Evolutionary conservation across 1,139 yeast species (phyloP).

Genomic region (Zygoascus meyerae): DNA sequence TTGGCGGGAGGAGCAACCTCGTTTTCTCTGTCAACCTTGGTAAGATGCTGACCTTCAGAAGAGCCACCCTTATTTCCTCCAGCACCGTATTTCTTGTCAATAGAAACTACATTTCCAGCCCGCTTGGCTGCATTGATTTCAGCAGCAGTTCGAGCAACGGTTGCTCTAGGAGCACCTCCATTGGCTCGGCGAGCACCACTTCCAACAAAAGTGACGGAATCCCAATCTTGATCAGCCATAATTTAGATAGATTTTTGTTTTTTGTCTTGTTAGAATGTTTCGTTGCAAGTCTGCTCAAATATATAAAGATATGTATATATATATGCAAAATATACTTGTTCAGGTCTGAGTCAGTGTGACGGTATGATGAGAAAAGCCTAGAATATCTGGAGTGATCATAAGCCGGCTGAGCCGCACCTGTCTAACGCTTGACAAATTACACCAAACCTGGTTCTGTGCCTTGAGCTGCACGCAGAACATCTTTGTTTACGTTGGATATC

Average conservation of each 20-base stretch:
- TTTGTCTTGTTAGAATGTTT: too few relatives aligned
- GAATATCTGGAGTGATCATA: too few relatives aligned
- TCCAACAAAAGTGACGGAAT: slow-evolving; percentile 80
- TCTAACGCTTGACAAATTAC: too few relatives aligned
- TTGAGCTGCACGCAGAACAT: too few relatives aligned
- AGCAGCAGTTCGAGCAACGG: slow-evolving; percentile 70
- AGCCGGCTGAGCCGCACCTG: too few relatives aligned
- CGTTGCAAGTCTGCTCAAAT: too few relatives aligned
- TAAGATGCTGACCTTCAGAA: slow-evolving; percentile 90
- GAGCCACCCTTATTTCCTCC: slow-evolving; percentile 57
- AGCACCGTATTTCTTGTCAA: slow-evolving; percentile 86
- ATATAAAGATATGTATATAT: too few relatives aligned
- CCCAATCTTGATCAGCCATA: slow-evolving; percentile 63
- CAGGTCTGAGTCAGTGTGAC: too few relatives aligned
- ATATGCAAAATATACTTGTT: too few relatives aligned
- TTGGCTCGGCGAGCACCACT: slow-evolving; percentile 62
- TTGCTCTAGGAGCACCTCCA: slow-evolving; percentile 81
- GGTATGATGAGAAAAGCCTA: too few relatives aligned
- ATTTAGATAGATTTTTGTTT: not conserved
- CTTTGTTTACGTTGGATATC: not conserved
- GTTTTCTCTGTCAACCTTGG: slow-evolving; percentile 88
- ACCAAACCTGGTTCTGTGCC: too few relatives aligned
- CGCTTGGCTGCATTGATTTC: slow-evolving; percentile 92
- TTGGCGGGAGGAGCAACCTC: slow-evolving; percentile 93
- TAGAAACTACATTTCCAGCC: slow-evolving; percentile 78